These are phyloP conservation scores for Selenicereus undatus DNA, from an alignment of 148 eudicot species.

Conservation along the genomic window DNA sequence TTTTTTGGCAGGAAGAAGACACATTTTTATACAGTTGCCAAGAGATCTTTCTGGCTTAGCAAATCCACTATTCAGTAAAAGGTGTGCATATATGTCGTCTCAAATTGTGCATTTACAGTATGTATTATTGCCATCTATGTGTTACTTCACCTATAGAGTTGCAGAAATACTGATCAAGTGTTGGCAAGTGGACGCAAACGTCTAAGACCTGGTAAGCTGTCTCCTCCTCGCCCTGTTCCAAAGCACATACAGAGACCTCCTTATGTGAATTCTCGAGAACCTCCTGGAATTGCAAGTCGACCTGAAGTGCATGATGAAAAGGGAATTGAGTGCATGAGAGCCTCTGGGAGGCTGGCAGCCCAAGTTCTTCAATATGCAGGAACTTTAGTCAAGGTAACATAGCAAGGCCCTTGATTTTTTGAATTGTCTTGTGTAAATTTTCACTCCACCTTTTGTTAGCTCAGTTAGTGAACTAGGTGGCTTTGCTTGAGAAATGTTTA, in stretches of 20 bases:
- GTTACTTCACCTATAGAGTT: slow-evolving; percentile 20
- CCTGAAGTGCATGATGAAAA: slow-evolving; percentile 73
- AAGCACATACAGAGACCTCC: slow-evolving; percentile 69
- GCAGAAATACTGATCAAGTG: slow-evolving; percentile 56
- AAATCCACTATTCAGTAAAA: neutral
- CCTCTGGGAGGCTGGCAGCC: slow-evolving; percentile 93
- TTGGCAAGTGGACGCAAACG: slow-evolving; percentile 45
- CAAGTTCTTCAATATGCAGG: slow-evolving; percentile 97
- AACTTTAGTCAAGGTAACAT: slow-evolving; percentile 80
- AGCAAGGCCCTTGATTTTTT: slow-evolving; percentile 2
- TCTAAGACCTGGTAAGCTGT: slow-evolving; percentile 76
- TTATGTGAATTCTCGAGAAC: slow-evolving; percentile 57
- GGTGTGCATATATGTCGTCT: neutral
- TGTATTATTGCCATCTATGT: slow-evolving; percentile 1
- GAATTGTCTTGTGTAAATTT: neutral
- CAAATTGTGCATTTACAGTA: neutral
- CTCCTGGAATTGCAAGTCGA: slow-evolving; percentile 78
- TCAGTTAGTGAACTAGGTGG: neutral
- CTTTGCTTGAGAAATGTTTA: neutral
- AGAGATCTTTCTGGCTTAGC: neutral
- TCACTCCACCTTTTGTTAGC: neutral
- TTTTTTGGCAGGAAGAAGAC: neutral
- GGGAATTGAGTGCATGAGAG: slow-evolving; percentile 93
- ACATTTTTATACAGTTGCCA: neutral
- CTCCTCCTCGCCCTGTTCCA: slow-evolving; percentile 82